Percentiles rank a stretch among this genome's conserved stretches.
These are phyloP conservation scores for Zoysia pacifica DNA, from an alignment of 176 grass and related monocot species.

Conservation along the genomic window DNA sequence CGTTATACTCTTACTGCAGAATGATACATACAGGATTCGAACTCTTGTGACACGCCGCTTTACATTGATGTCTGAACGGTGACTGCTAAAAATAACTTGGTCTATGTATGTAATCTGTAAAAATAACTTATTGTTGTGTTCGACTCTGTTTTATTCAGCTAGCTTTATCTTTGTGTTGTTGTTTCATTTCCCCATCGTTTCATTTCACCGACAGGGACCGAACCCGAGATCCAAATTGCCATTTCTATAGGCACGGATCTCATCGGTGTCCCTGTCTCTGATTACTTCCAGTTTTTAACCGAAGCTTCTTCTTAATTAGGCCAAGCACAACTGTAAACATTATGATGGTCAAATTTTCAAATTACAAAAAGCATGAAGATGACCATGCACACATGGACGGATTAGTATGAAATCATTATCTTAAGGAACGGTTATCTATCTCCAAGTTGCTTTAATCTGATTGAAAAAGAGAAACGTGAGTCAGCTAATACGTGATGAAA, in stretches of 20 bases:
- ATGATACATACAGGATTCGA: no score
- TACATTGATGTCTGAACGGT: no score
- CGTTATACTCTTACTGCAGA: no score
- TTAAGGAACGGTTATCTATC: constrained; percentile 5
- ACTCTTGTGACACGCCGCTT: no score
- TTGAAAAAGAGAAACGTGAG: no score
- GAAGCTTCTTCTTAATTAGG: not conserved
- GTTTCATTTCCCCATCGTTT: no score
- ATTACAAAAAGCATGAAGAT: not conserved
- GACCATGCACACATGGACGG: not conserved
- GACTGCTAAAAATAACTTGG: no score
- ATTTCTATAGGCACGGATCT: not conserved
- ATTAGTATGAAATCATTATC: not conserved
- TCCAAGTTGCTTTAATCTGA: no score
- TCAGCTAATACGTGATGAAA: no score
- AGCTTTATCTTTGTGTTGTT: not conserved
- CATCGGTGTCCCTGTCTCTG: not conserved
- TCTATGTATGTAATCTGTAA: not conserved
- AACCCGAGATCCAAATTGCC: no score
- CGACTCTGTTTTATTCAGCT: constrained; percentile 17
- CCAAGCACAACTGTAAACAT: not conserved
- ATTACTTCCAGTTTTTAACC: not conserved
- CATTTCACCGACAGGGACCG: no score
- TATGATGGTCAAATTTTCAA: not conserved
- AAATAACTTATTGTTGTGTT: not conserved